phyloP scores from a whole-genome alignment of 2,329 filamentous ascomycete species.

The Didymella exigua region DNA sequence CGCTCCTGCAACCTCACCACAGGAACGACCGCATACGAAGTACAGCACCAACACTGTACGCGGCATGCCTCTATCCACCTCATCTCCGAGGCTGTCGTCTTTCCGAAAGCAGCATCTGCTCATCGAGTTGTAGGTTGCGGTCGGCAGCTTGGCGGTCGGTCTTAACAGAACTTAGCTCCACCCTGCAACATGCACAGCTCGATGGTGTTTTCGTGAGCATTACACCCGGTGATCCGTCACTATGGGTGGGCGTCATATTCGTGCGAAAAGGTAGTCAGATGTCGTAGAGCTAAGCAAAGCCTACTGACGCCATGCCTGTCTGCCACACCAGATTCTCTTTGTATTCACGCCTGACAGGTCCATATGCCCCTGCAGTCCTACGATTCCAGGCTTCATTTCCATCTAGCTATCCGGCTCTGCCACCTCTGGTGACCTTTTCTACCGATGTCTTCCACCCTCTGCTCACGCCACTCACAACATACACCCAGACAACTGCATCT shows the following conservation, averaged over 20 bases:
- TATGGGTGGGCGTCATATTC: conserved; percentile 93
- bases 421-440: conserved; percentile 84
- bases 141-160: conserved; percentile 20
- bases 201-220: conserved; percentile 86
- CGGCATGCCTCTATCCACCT: conserved; percentile 12
- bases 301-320: conserved; percentile 16
- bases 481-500: conserved; percentile 81
- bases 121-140: conserved; percentile 73
- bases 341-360: conserved; percentile 64
- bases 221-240: conserved; percentile 76
- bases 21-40: neutral
- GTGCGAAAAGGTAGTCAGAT: conserved; percentile 74
- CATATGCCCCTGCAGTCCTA: conserved; percentile 84
- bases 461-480: conserved; percentile 90
- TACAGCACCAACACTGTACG: conserved; percentile 8
- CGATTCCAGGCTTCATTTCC: conserved; percentile 92
- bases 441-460: conserved; percentile 96
- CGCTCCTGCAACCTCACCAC: conserved; percentile 12
- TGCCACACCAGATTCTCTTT: conserved; percentile 1
- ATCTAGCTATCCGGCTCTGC: conserved; percentile 74
- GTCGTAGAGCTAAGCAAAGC: conserved; percentile 21
- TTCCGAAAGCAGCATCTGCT: conserved; percentile 77
- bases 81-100: conserved; percentile 45
- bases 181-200: conserved; percentile 80
- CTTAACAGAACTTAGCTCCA: conserved; percentile 63